A percentile compares a stretch with the other conserved stretches of the same genome.
Evolutionary conservation across 192 early-diverging fungal genomes (phyloP).

Genomic region (Lobulomyces angularis): DNA sequence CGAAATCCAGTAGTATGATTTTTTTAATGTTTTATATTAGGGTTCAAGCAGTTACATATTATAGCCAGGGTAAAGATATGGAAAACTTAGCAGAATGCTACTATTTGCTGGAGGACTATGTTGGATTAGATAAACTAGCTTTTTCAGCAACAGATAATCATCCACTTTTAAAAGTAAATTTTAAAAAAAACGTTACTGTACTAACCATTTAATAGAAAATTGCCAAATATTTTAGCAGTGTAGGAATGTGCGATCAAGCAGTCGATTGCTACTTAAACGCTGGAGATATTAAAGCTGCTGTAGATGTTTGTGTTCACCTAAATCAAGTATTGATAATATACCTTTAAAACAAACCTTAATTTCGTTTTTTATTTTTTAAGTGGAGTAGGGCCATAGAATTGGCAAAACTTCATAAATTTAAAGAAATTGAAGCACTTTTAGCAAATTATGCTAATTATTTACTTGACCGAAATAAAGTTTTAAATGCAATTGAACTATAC

Average conservation of each 20-base stretch:
- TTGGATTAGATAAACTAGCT: slow-evolving; percentile 29
- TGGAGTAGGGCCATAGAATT: slow-evolving; percentile 43
- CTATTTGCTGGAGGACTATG: slow-evolving; percentile 41
- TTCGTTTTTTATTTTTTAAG: slow-evolving; percentile 2
- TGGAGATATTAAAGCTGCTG: slow-evolving; percentile 31
- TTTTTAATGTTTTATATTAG: slow-evolving; percentile 10
- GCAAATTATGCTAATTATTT: slow-evolving; percentile 30
- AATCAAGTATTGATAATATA: slow-evolving; percentile 29
- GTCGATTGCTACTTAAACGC: slow-evolving; percentile 27
- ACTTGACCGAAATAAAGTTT: slow-evolving; percentile 13
- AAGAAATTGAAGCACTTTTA: slow-evolving; percentile 34
- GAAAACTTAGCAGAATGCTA: slow-evolving; percentile 31
- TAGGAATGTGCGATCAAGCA: slow-evolving; percentile 36
- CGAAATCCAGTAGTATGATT: too few species aligned
- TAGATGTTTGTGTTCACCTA: slow-evolving; percentile 38
- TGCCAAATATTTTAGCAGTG: slow-evolving; percentile 32
- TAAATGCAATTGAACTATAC: slow-evolving; percentile 39
- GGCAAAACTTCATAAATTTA: slow-evolving; percentile 28
- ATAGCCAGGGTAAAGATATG: slow-evolving; percentile 33
- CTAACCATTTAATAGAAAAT: slow-evolving; percentile 21
- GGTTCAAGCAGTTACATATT: slow-evolving; percentile 42
- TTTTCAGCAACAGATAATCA: slow-evolving; percentile 22
- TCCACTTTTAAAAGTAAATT: slow-evolving; percentile 15
- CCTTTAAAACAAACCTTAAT: slow-evolving; percentile 12
- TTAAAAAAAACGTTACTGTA: neutral